A percentile compares a stretch with the other conserved stretches of the same genome.
phyloP scores from a whole-genome alignment of 1,139 yeast species.

The Zygoascus hellenicus region DNA sequence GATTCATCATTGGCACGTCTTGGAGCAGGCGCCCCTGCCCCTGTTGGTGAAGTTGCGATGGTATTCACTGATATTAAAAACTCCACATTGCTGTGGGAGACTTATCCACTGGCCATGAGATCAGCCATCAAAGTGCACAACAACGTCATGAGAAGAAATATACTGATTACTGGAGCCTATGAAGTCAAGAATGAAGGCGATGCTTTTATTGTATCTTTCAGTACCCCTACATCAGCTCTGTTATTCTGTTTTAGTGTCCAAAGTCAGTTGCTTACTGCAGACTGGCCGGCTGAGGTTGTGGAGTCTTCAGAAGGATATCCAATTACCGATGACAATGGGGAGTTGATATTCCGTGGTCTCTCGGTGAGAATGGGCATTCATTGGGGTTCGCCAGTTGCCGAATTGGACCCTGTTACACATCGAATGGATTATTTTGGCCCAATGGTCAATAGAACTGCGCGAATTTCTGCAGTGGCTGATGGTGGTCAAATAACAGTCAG shows the following conservation, averaged over 20 bases:
- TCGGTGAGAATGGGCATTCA: slow-evolving; percentile 97
- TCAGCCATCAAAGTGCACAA: slow-evolving; percentile 94
- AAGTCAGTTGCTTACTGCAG: slow-evolving; percentile 71
- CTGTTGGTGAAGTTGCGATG: slow-evolving; percentile 89
- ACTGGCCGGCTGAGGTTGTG: slow-evolving; percentile 93
- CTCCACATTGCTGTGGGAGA: slow-evolving; percentile 90
- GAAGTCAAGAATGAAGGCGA: slow-evolving; percentile 99
- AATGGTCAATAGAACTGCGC: slow-evolving; percentile 91
- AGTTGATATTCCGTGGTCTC: slow-evolving; percentile 70
- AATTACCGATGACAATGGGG: slow-evolving; percentile 61
- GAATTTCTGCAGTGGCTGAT: slow-evolving; percentile 92
- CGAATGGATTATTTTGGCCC: slow-evolving; percentile 99
- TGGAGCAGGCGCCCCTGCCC: slow-evolving; percentile 92
- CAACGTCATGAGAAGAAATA: slow-evolving; percentile 86
- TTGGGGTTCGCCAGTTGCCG: slow-evolving; percentile 98
- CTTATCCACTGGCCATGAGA: slow-evolving; percentile 90
- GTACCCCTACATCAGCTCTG: slow-evolving; percentile 84
- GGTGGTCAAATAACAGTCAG: slow-evolving; percentile 96
- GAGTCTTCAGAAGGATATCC: slow-evolving; percentile 82
- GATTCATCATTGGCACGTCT: slow-evolving; percentile 77
- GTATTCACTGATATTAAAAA: slow-evolving; percentile 96
- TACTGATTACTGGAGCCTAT: slow-evolving; percentile 91
- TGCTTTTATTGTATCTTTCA: slow-evolving; percentile 98
- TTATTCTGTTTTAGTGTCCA: slow-evolving; percentile 96
- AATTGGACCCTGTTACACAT: slow-evolving; percentile 85